phyloP scores from a whole-genome alignment of 371 early-diverging fungal species.

The Syncephalastrum sp. region DNA sequence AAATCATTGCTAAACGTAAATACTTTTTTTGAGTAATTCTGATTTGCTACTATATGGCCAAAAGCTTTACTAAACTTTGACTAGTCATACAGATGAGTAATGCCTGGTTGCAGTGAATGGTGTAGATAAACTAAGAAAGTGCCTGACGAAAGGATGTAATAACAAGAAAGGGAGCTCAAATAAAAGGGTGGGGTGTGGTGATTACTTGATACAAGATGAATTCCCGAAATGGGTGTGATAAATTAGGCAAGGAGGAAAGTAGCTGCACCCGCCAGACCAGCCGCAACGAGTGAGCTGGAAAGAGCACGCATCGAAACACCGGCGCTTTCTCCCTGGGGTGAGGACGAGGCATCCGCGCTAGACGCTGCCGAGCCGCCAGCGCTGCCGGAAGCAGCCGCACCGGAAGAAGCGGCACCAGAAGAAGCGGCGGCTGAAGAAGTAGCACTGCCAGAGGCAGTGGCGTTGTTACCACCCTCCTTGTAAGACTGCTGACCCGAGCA shows the following conservation, averaged over 20 bases:
- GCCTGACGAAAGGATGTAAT: no score
- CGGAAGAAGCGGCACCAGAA: constrained; percentile 15
- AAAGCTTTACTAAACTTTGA: no score
- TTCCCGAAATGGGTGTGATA: not conserved
- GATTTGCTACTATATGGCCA: no score
- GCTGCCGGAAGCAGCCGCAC: not conserved
- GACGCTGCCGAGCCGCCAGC: not conserved
- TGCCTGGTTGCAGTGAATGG: no score
- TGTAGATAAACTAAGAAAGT: no score
- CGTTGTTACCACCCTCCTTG: constrained; percentile 29
- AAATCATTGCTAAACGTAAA: no score
- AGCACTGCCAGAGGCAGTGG: constrained; percentile 13
- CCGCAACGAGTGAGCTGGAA: constrained; percentile 7
- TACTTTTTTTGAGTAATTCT: no score
- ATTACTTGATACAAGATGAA: constrained; percentile 13
- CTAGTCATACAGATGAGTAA: no score
- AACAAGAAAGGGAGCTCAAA: no score
- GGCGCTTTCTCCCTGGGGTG: constrained; percentile 3
- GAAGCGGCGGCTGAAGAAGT: constrained; percentile 16
- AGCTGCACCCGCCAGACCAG: constrained; percentile 7
- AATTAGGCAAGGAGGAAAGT: constrained; percentile 11
- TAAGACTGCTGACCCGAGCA: constrained; percentile 40
- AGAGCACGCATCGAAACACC: constrained; percentile 1
- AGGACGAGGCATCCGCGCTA: not conserved
- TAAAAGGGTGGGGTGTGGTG: no score